Evolutionary conservation across 805 yeast genomes (phyloP).

Genomic region (Pichia membranifaciens): DNA sequence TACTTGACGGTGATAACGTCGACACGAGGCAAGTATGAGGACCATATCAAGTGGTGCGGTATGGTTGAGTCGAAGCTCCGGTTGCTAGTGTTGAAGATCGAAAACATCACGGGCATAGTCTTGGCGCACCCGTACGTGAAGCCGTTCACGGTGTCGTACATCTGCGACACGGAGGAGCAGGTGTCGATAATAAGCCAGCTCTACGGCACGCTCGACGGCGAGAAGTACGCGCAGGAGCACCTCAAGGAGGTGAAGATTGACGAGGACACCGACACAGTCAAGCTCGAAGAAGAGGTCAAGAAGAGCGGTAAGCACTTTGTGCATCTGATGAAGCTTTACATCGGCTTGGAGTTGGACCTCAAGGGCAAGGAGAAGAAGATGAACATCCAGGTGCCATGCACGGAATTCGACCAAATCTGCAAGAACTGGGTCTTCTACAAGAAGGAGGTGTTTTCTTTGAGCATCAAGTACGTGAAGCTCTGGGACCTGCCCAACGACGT

Average conservation of each 20-base stretch:
- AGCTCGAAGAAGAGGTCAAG: conserved; percentile 23
- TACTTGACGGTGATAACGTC: conserved; percentile 78
- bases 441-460: conserved; percentile 52
- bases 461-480: conserved; percentile 67
- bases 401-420: conserved; percentile 80
- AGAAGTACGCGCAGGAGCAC: conserved; percentile 34
- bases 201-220: conserved; percentile 58
- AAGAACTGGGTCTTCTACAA: conserved; percentile 66
- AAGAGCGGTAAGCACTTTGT: conserved; percentile 31
- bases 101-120: conserved; percentile 64
- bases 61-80: conserved; percentile 86
- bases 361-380: conserved; percentile 56
- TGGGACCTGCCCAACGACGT: conserved; percentile 83
- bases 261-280: conserved; percentile 26
- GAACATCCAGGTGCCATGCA: conserved; percentile 84
- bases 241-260: conserved; percentile 29
- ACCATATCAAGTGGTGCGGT: conserved; percentile 88
- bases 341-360: conserved; percentile 62
- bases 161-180: conserved; percentile 39
- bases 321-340: conserved; percentile 67
- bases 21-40: conserved; percentile 68
- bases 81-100: conserved; percentile 76
- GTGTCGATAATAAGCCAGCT: conserved; percentile 23
- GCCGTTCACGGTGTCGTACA: conserved; percentile 53
- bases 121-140: conserved; percentile 89